These are phyloP conservation scores for Globisporangium recalcitrans DNA, from an alignment of 352 stramenopile genomes.

Conservation along the genomic window DNA sequence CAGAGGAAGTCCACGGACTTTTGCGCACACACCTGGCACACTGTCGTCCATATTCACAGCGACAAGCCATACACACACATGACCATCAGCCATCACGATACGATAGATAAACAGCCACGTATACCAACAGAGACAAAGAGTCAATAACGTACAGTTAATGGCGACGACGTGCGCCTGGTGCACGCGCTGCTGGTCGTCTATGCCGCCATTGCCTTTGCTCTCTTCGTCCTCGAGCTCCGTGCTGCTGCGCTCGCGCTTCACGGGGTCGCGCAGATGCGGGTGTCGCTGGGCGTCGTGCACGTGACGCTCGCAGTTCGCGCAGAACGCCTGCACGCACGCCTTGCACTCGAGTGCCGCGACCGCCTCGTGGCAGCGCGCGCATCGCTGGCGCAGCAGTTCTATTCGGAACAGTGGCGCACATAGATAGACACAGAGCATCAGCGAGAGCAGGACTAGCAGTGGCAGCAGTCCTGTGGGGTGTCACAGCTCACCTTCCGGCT, in stretches of 20 bases:
- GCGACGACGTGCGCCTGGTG: conserved; percentile 40
- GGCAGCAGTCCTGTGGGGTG: neutral
- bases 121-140: neutral
- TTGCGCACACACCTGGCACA: conserved; percentile 44
- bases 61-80: neutral
- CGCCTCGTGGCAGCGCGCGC: conserved; percentile 28
- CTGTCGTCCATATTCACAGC: conserved; percentile 17
- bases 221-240: conserved; percentile 30
- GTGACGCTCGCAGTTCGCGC: conserved; percentile 33
- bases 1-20: conserved; percentile 52
- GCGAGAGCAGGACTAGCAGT: neutral
- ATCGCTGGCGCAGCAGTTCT: conserved; percentile 49
- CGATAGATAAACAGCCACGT: neutral
- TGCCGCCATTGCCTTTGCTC: conserved; percentile 25
- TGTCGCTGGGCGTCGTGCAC: conserved; percentile 33
- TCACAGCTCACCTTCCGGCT: conserved; percentile 25
- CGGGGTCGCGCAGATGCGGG: neutral
- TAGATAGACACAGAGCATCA: neutral
- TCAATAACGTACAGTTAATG: conserved; percentile 34
- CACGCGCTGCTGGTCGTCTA: conserved; percentile 12
- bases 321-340: conserved; percentile 43
- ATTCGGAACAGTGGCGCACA: neutral
- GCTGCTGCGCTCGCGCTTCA: neutral
- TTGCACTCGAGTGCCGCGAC: conserved; percentile 42
- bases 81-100: neutral